A percentile compares a stretch with the other conserved stretches of the same genome.
phyloP scores from a whole-genome alignment of 2,329 filamentous ascomycete genomes.

The Seiridium cupressi region DNA sequence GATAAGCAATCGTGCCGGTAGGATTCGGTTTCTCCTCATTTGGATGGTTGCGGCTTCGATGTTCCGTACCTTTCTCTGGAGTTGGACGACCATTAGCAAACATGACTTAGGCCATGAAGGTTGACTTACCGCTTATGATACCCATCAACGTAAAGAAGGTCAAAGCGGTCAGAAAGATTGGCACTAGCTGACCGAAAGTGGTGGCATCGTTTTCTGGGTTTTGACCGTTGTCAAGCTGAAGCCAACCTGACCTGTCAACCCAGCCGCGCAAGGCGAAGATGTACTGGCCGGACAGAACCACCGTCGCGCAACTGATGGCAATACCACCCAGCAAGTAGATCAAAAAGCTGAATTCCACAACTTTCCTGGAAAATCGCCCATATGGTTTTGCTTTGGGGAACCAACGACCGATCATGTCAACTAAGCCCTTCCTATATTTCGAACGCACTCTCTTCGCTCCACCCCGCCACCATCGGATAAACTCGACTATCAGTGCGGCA shows the following conservation, averaged over 20 bases:
- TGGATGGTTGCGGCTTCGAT: too few relatives aligned
- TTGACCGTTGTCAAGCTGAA: conserved; percentile 11
- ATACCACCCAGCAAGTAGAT: conserved; percentile 21
- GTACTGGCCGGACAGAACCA: conserved; percentile 18
- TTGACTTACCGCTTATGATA: conserved; percentile 22
- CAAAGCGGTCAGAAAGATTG: conserved; percentile 28
- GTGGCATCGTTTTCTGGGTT: conserved; percentile 30
- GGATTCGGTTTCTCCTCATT: too few relatives aligned
- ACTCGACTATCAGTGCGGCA: conserved; percentile 19
- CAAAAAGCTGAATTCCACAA: conserved; percentile 15
- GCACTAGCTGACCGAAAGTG: conserved; percentile 33
- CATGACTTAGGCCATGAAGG: too few relatives aligned
- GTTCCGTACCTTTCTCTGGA: too few relatives aligned
- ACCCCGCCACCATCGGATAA: conserved; percentile 17
- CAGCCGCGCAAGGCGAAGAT: conserved; percentile 26
- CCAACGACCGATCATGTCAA: not conserved
- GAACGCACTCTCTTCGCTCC: conserved; percentile 13
- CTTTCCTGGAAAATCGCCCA: conserved; percentile 6
- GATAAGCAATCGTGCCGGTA: too few relatives aligned
- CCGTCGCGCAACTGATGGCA: conserved; percentile 18
- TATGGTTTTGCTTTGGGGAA: conserved; percentile 1
- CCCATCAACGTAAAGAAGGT: conserved; percentile 29
- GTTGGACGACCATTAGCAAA: too few relatives aligned
- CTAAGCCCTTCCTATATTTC: conserved; percentile 10
- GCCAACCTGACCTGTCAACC: conserved; percentile 23